Base-by-base conservation (phyloP, 1,139 yeast genomes). In the Lodderomyces orthopsilosis region DNA sequence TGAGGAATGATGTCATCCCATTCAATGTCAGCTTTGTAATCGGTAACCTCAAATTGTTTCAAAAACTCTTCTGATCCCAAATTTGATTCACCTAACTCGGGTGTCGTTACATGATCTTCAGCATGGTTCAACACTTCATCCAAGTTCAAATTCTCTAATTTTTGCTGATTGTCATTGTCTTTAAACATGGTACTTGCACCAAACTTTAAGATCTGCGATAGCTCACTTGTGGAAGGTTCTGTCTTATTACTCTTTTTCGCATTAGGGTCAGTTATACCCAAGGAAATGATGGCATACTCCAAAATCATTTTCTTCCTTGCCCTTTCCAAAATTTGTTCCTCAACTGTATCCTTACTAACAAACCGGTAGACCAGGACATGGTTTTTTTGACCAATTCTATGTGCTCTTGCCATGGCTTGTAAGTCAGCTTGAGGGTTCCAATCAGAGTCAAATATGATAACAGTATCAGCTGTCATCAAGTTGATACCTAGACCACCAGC, bases 401-500 rank as follows among this genome's bases (percentile, higher is more conserved):
- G 99, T 3, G 98, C 99, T 67, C 99, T 83, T 0, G 98, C 99
- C 99, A 94, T 94, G 4, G 98, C 98, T 66, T 93, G 98, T 54
- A 91, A 70, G 75, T 91, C 98, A 1, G 98, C 98, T 65, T 93
- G 98, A 1, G 98, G 98, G 59, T 93, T 93, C 99, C 99, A 93
- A 69, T 93, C 99, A 10, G 96, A 87, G 66, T 93, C 99, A 66
- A 93, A 93, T 37, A 93, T 90, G 54, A 93, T 88, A 28, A 93
- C 99, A 4, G 98, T 93, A 59, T 93, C 99, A 3, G 99, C 98
- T 5, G 98, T 93, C 98, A 91, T 93, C 61, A 94, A 75, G 61
- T 93, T 93, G 61, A 93, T 94, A 63, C 99, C 99, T 50, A 93
- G 74, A 42, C 99, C 99, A 70, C 99, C 99, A 19, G 98, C 99